These are phyloP conservation scores for Lodderomyces parapsilosis DNA, from an alignment of 1,139 yeast genomes.

Conservation along the genomic window DNA sequence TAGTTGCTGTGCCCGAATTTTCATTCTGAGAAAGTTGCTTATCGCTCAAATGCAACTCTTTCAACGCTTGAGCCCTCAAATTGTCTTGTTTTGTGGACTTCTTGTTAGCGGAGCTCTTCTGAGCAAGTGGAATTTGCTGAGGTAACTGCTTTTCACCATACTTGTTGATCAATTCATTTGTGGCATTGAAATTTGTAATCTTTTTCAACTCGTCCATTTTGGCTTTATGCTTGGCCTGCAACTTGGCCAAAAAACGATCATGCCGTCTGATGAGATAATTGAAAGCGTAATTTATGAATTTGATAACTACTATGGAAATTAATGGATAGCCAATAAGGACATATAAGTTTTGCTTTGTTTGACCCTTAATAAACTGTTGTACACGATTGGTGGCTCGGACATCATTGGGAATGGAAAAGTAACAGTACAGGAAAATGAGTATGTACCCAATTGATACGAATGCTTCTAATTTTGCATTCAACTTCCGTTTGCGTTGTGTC, in stretches of 20 bases:
- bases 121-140: constrained; percentile 7
- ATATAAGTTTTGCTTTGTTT: constrained; percentile 19
- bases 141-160: constrained; percentile 28
- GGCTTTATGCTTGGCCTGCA: constrained; percentile 53
- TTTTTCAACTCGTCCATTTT: constrained; percentile 77
- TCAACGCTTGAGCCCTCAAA: constrained; percentile 12
- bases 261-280: constrained; percentile 24
- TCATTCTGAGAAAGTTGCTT: constrained; percentile 2
- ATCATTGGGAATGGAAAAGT: constrained; percentile 22
- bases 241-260: constrained; percentile 18
- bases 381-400: constrained; percentile 19
- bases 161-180: constrained; percentile 68
- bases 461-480: constrained; percentile 17
- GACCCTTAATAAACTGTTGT: constrained; percentile 26
- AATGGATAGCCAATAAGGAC: constrained; percentile 31
- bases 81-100: background rate
- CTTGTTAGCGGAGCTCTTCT: background rate
- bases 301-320: constrained; percentile 20
- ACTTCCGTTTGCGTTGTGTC: constrained; percentile 12
- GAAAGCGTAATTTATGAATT: constrained; percentile 23
- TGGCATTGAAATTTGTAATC: constrained; percentile 73
- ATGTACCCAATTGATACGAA: constrained; percentile 35
- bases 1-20: background rate
- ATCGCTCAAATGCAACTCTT: constrained; percentile 12
- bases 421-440: constrained; percentile 25